Conservation (phyloP, 1,284 basidiomycete species). For the Ceratobasidium sp. region DNA sequence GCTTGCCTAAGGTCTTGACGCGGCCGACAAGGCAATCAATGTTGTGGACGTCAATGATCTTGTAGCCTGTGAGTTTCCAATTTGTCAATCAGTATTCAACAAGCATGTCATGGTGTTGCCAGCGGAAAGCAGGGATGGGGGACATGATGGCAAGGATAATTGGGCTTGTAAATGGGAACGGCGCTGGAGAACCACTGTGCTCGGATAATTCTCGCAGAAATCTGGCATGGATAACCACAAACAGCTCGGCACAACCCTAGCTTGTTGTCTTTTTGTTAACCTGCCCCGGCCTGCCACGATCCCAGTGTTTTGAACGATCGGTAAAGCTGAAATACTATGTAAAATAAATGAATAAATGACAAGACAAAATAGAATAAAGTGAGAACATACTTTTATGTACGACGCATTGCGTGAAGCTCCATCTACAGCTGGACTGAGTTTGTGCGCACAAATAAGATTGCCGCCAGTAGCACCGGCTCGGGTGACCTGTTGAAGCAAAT, state of each 20-base stretch:
- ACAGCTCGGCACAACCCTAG: neutral
- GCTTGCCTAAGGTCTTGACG: too few relatives aligned
- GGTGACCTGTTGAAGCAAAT: neutral
- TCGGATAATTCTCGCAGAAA: neutral
- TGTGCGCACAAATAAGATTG: neutral
- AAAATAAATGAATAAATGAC: neutral
- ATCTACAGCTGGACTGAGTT: neutral
- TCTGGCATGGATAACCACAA: constrained; percentile 15
- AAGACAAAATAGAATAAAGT: neutral
- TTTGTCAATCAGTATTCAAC: constrained; percentile 16
- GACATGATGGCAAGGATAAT: constrained; percentile 6
- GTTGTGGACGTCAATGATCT: constrained; percentile 1
- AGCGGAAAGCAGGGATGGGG: neutral
- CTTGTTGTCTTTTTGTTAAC: neutral
- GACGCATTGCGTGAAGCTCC: neutral
- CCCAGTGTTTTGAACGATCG: neutral
- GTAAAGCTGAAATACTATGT: neutral
- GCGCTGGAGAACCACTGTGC: constrained; percentile 36
- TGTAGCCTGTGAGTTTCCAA: too few relatives aligned
- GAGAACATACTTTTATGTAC: constrained; percentile 12
- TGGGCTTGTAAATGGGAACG: too few relatives aligned
- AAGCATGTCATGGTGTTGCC: neutral
- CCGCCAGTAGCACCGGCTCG: too few relatives aligned
- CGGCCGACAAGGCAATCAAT: constrained; percentile 30
- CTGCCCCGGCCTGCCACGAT: too few relatives aligned